Percentiles rank a stretch among this genome's conserved stretches.
Conservation (phyloP, 345 rosid genomes). For the Erucastrum elatum region DNA sequence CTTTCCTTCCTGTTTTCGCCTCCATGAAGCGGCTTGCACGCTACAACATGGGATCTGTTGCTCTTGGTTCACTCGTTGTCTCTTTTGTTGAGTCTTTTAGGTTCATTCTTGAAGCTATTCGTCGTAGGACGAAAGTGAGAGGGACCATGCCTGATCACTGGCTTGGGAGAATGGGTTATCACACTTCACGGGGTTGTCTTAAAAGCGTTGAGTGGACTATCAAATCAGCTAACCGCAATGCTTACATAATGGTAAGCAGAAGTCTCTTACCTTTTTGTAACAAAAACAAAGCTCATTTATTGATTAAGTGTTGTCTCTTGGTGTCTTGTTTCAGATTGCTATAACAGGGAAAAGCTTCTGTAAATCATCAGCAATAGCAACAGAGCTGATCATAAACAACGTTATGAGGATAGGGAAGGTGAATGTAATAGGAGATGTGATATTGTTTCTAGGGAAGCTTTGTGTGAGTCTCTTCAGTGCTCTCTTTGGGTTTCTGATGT, state of each 20-base stretch:
- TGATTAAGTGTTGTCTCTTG: not conserved
- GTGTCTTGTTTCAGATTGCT: conserved; percentile 58
- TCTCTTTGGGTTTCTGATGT: conserved; percentile 85
- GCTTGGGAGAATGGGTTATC: conserved; percentile 56
- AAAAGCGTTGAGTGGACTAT: conserved; percentile 75
- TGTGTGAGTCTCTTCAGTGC: conserved; percentile 93
- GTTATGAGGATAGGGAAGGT: conserved; percentile 83
- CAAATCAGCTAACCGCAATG: conserved; percentile 88
- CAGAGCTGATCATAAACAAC: conserved; percentile 84
- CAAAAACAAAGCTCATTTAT: not conserved
- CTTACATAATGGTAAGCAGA: conserved; percentile 84
- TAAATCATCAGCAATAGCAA: conserved; percentile 74
- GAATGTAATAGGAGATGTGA: conserved; percentile 92
- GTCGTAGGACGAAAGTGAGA: conserved; percentile 67
- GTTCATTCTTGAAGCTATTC: conserved; percentile 80
- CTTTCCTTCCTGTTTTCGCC: conserved; percentile 91
- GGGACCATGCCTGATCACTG: conserved; percentile 59
- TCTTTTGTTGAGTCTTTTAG: conserved; percentile 91
- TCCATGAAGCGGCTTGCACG: conserved; percentile 89
- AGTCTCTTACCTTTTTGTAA: not conserved
- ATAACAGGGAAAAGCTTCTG: conserved; percentile 95
- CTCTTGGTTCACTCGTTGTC: conserved; percentile 85
- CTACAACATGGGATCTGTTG: conserved; percentile 91
- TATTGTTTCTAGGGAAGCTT: conserved; percentile 84
- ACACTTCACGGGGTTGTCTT: conserved; percentile 62